Percentiles rank a stretch among this genome's conserved stretches.
Conservation (phyloP, 1,284 basidiomycete genomes). For the Garcileccinum viscosum region DNA sequence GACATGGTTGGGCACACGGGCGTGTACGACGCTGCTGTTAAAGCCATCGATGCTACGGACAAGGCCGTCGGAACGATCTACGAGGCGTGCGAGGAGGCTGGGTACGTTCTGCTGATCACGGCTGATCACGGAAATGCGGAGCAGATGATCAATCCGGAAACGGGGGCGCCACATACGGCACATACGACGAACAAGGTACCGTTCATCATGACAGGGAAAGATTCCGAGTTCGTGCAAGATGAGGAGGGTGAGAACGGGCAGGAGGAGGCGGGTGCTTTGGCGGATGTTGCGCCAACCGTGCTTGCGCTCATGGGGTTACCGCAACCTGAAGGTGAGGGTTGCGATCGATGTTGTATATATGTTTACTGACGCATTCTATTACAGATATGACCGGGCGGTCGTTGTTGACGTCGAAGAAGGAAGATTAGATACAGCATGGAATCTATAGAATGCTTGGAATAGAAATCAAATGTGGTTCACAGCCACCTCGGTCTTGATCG, state of each 20-base stretch:
- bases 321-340: conserved; percentile 60
- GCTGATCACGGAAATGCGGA: conserved; percentile 94
- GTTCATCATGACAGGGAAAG: conserved; percentile 75
- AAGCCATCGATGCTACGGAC: conserved; percentile 85
- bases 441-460: conserved; percentile 22
- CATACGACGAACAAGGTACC: conserved; percentile 87
- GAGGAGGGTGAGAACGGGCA: conserved; percentile 34
- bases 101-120: conserved; percentile 85
- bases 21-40: conserved; percentile 84
- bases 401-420: conserved; percentile 38
- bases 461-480: not conserved
- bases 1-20: conserved; percentile 97
- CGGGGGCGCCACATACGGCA: conserved; percentile 85
- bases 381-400: conserved; percentile 38
- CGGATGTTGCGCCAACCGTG: conserved; percentile 88
- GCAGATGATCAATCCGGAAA: conserved; percentile 87
- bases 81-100: conserved; percentile 82
- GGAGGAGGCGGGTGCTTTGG: conserved; percentile 74
- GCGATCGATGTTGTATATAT: not conserved
- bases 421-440: conserved; percentile 25
- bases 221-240: conserved; percentile 48
- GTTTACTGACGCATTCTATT: conserved; percentile 10
- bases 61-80: conserved; percentile 85
- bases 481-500: not conserved
- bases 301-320: conserved; percentile 74